Evolutionary conservation across 768 basidiomycete genomes (phyloP).

Genomic region (Rhodotorula sphaerocarpa): DNA sequence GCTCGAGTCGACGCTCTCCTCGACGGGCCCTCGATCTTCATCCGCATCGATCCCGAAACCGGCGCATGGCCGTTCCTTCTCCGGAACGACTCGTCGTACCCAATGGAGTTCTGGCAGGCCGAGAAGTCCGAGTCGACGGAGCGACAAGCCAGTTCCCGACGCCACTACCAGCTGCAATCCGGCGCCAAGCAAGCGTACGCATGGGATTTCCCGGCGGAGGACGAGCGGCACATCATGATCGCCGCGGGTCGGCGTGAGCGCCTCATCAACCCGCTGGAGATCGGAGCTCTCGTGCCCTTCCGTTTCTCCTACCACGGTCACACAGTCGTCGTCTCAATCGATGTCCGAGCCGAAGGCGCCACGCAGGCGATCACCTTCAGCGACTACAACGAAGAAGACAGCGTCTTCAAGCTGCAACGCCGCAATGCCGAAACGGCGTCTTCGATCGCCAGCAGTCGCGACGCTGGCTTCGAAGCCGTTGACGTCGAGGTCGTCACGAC

Average conservation of each 20-base stretch:
- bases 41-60: constrained; percentile 59
- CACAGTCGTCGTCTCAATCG: constrained; percentile 63
- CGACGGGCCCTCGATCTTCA: constrained; percentile 78
- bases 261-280: constrained; percentile 84
- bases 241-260: constrained; percentile 56
- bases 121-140: constrained; percentile 19
- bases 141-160: constrained; percentile 1
- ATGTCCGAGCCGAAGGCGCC: constrained; percentile 79
- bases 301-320: constrained; percentile 53
- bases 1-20: constrained; percentile 70
- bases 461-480: constrained; percentile 40
- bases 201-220: constrained; percentile 85
- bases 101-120: constrained; percentile 63
- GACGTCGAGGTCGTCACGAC: constrained; percentile 57
- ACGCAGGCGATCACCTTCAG: constrained; percentile 79
- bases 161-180: constrained; percentile 54
- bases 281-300: constrained; percentile 83
- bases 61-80: constrained; percentile 82
- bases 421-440: constrained; percentile 32
- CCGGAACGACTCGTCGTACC: constrained; percentile 75
- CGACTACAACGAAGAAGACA: constrained; percentile 72
- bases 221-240: constrained; percentile 68
- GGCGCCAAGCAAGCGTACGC: constrained; percentile 62
- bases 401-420: constrained; percentile 61
- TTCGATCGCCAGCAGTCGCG: constrained; percentile 51